Evolutionary conservation across 2,329 filamentous ascomycete genomes (phyloP).

Genomic region (Aspergillus alliaceus): DNA sequence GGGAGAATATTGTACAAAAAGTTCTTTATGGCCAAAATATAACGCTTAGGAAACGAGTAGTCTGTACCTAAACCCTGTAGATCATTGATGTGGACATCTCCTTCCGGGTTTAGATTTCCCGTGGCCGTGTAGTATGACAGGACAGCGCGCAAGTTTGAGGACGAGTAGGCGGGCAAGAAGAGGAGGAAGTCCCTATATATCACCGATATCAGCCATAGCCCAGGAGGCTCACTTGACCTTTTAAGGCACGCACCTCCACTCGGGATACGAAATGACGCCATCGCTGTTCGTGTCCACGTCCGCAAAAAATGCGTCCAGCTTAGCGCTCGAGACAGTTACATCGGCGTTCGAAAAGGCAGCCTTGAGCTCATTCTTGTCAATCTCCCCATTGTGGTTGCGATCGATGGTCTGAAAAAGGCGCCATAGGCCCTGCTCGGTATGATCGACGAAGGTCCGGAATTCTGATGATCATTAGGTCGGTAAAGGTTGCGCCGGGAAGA

Average conservation of each 20-base stretch:
- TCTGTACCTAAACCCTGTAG: constrained; percentile 88
- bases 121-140: constrained; percentile 90
- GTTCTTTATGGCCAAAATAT: constrained; percentile 32
- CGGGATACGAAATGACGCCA: constrained; percentile 82
- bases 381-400: constrained; percentile 75
- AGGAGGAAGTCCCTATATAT: constrained; percentile 78
- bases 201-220: constrained; percentile 9
- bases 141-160: constrained; percentile 70
- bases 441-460: constrained; percentile 83
- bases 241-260: constrained; percentile 78
- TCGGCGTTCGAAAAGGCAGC: constrained; percentile 76
- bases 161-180: constrained; percentile 70
- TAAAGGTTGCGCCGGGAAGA: constrained; percentile 15
- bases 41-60: constrained; percentile 41
- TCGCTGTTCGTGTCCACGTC: constrained; percentile 90
- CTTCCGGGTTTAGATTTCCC: constrained; percentile 86
- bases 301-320: constrained; percentile 80
- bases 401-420: constrained; percentile 85
- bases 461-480: constrained; percentile 55
- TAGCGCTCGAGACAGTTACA: constrained; percentile 72
- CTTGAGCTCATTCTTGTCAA: constrained; percentile 83
- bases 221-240: constrained; percentile 6
- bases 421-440: constrained; percentile 81
- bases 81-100: constrained; percentile 91
- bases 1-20: constrained; percentile 39